phyloP scores from a whole-genome alignment of 192 early-diverging fungal species.

The Dissophora globulifera region DNA sequence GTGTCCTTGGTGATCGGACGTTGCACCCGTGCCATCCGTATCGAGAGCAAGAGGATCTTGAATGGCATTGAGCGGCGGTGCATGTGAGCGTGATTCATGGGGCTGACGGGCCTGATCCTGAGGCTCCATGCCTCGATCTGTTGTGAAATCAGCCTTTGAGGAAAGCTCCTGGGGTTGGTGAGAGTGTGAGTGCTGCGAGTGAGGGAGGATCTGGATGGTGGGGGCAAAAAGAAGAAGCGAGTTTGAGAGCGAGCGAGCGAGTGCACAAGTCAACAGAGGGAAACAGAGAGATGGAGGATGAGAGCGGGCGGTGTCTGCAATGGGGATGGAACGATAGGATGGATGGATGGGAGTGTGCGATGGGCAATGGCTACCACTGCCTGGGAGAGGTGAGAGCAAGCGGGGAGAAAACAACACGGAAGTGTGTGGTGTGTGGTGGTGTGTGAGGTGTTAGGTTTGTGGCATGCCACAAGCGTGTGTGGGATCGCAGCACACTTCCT shows the following conservation, averaged over 20 bases:
- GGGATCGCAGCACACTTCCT: too few species aligned
- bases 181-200: background rate
- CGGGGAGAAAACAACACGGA: background rate
- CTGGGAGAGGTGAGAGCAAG: background rate
- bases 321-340: background rate
- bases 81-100: background rate
- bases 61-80: background rate
- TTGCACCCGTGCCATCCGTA: background rate
- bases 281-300: background rate
- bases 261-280: background rate
- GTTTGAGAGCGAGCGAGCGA: background rate
- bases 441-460: too few species aligned
- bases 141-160: constrained; percentile 14
- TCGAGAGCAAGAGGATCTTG: constrained; percentile 6
- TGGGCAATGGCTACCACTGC: too few species aligned
- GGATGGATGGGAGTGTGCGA: too few species aligned
- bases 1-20: background rate
- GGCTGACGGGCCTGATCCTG: constrained; percentile 21
- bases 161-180: background rate
- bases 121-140: constrained; percentile 53
- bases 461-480: too few species aligned
- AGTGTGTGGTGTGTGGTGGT: too few species aligned
- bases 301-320: background rate
- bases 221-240: too few species aligned
- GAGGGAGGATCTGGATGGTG: background rate